Base-by-base conservation (phyloP, 371 early-diverging fungal species). In the Lichtheimia ramosa region DNA sequence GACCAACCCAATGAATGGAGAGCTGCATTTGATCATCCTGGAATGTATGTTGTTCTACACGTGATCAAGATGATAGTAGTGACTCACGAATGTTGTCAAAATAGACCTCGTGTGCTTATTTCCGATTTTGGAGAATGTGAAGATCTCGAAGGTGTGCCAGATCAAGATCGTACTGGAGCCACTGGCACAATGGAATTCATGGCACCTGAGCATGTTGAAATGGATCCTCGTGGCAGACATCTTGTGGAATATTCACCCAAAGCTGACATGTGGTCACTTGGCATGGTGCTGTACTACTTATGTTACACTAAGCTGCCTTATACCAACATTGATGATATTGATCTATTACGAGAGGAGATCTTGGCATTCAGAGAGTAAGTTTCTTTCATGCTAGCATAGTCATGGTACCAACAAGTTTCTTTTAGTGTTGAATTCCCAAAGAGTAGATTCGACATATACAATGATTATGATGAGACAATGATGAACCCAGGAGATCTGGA, bases 91-190 rank as follows among this genome's bases (percentile, higher is more conserved):
- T 34, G 34, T 34, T 34, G 34, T 34, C 34, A 10, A 34, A 34
- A 16, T 62, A 86, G 84, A 25, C 97, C 97, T 1, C 82, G 90
- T 4, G 81, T 96, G 0, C 69, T 97, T 43, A 89, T 97, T 7
- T 92, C 95, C 0, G 98, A 97, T 73, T 97, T 97, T 83, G 97
- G 98, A 54, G 98, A 97, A 65, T 97, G 97, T 73, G 97, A 96
- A 66, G 83, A 90, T 40, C 51, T 86, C 41, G 80, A 81, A 42
- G 72, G 80, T n/a, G 54, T 64, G 3, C 67, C 69, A 39, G 80
- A 82, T 54, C 75, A 85, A 4, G 79, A 87, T 56, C 83, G 97
- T 16, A 95, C 96, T 0, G 97, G 98, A 1, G 94, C 94, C 0
- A 97, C 98, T 0, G 98, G 97, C 3, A 97, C 98, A 0, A 70